Evolutionary conservation across 345 rosid genomes (phyloP), one percentile per base, ranked within the genome.

Genomic region (Citrus sp.): DNA sequence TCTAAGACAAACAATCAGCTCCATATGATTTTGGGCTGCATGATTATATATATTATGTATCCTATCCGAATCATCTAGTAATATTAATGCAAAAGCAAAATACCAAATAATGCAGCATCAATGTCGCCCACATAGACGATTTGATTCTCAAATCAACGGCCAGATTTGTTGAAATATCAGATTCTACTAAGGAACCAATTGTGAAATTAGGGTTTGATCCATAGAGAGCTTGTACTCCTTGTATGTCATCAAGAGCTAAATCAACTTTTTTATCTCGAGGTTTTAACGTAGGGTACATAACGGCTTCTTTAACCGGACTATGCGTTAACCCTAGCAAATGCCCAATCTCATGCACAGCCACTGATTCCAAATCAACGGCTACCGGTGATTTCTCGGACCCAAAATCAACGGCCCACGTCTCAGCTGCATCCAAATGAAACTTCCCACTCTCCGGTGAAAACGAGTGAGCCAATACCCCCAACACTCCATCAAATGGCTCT

Each of bases 341-440:
- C 22, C 98, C 98, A 1, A 93, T 95, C 84, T 95, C 98, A 63
- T 92, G 97, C 66, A 90, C 82, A 16, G 92, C 98, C 9, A 93
- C 98, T 2, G 98, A 95, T 70, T 95, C 98, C 77, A 93, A 76
- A 84, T 95, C 95, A 6, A 95, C 84, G 9, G 98, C 98, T 14
- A 84, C 89, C 35, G 79, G 75, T 21, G 97, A 93, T 82, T 88
- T 87, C 80, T 92, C 90, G 49, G 6, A 9, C 2, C 22, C 76
- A 27, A 92, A 93, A 79, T 93, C 98, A 19, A 89, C 78, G 56
- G 98, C 92, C 98, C 98, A 92, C n/a, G 80, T 92, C 80, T 93
- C 97, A 0, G 90, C 90, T 5, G 88, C 91, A 56, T 95, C 98
- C 18, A 95, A 81, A 76, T 93, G 98, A 59, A 95, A 74, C 84